Evolutionary conservation across 805 yeast genomes (phyloP).

Genomic region (Groenewaldozyma tartarivorans): DNA sequence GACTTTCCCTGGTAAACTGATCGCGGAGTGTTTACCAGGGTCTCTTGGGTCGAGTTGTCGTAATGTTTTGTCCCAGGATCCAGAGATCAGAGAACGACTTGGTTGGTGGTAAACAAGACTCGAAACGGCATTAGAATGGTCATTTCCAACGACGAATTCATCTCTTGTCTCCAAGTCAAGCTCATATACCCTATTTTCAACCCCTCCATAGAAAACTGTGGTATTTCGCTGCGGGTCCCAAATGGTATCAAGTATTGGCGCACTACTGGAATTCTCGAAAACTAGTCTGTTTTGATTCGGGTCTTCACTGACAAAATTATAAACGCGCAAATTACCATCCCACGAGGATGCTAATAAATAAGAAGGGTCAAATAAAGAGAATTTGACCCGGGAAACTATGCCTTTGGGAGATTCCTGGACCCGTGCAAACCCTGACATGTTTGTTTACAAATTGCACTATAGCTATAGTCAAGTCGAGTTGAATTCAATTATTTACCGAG

Average conservation of each 20-base stretch:
- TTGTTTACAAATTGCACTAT: too few relatives aligned
- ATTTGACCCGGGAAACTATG: slow-evolving; percentile 34
- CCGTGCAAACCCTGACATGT: too few relatives aligned
- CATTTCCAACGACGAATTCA: slow-evolving; percentile 19
- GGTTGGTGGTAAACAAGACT: slow-evolving; percentile 23
- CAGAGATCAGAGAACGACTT: slow-evolving; percentile 36
- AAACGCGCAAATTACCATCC: slow-evolving; percentile 44
- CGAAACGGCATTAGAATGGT: slow-evolving; percentile 36
- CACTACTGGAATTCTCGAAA: slow-evolving; percentile 18
- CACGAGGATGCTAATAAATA: slow-evolving; percentile 46
- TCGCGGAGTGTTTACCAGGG: slow-evolving; percentile 11
- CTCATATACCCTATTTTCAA: slow-evolving; percentile 45
- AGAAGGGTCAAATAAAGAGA: slow-evolving; percentile 27
- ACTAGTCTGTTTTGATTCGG: slow-evolving; percentile 9
- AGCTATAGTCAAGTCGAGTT: too few relatives aligned
- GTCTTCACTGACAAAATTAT: slow-evolving; percentile 26
- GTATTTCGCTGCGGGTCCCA: slow-evolving; percentile 18
- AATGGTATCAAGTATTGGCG: slow-evolving; percentile 25
- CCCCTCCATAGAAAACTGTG: slow-evolving; percentile 37
- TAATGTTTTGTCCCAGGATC: slow-evolving; percentile 54
- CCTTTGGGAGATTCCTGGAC: slow-evolving; percentile 31
- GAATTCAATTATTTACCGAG: too few relatives aligned
- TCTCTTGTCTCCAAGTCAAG: slow-evolving; percentile 42
- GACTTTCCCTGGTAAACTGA: slow-evolving; percentile 39
- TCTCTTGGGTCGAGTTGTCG: slow-evolving; percentile 38